Conservation (phyloP, 208 protist species). For the Crithidia acanthocephali region DNA sequence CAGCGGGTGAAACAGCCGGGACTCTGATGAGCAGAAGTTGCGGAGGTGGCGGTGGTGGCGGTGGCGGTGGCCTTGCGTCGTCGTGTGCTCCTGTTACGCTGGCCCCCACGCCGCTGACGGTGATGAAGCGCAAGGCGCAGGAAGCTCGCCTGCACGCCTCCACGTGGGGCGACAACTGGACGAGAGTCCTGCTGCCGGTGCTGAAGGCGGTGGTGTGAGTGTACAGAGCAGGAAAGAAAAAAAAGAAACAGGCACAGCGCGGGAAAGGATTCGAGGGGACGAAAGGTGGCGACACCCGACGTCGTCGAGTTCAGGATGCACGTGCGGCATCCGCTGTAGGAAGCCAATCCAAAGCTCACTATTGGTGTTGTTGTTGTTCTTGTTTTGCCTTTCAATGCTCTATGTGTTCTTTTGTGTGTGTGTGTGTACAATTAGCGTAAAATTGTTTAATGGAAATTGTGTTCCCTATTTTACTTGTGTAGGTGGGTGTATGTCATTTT, state of each 20-base stretch:
- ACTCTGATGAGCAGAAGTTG: background rate
- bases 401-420: background rate
- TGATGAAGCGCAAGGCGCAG: conserved; percentile 36
- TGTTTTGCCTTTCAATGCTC: too few relatives aligned
- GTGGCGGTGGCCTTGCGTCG: too few relatives aligned
- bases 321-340: too few relatives aligned
- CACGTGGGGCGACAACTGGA: conserved; percentile 81
- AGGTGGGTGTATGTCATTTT: too few relatives aligned
- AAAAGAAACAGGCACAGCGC: too few relatives aligned
- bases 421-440: background rate
- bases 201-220: conserved; percentile 41
- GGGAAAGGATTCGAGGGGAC: too few relatives aligned
- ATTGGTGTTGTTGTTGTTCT: too few relatives aligned
- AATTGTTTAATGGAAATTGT: too few relatives aligned
- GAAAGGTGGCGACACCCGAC: too few relatives aligned
- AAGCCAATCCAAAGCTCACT: too few relatives aligned
- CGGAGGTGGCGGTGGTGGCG: background rate
- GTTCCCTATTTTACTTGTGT: too few relatives aligned
- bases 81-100: background rate
- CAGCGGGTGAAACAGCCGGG: background rate
- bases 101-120: conserved; percentile 23
- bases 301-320: too few relatives aligned
- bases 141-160: conserved; percentile 27
- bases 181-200: conserved; percentile 43
- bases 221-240: background rate